A percentile compares a stretch with the other conserved stretches of the same genome.
Evolutionary conservation across 2,329 filamentous ascomycete species (phyloP).

Genomic region (Pseudogymnoascus sp.): DNA sequence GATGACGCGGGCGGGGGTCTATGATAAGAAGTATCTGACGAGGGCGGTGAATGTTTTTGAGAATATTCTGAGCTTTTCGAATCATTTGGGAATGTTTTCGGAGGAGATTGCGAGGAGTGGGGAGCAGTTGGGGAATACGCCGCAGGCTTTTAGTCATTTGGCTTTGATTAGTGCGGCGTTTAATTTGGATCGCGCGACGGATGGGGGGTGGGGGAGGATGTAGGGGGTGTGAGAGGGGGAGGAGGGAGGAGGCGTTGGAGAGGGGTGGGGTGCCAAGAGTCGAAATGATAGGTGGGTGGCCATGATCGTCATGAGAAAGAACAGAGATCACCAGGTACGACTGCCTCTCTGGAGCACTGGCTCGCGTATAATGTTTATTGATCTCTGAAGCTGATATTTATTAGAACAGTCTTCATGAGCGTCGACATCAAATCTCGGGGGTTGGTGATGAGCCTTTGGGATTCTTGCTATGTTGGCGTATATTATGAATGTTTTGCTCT

Average conservation of each 20-base stretch:
- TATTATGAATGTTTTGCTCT: not conserved
- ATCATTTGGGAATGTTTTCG: slow-evolving; percentile 70
- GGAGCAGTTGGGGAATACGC: slow-evolving; percentile 72
- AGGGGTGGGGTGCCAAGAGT: not conserved
- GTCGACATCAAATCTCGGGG: not conserved
- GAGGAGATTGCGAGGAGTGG: slow-evolving; percentile 69
- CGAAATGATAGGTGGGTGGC: not conserved
- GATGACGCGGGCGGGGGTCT: slow-evolving; percentile 58
- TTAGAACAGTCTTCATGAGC: not conserved
- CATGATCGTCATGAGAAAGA: not conserved
- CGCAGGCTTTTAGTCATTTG: slow-evolving; percentile 71
- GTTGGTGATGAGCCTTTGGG: not conserved
- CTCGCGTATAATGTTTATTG: not conserved
- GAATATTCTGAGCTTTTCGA: slow-evolving; percentile 69
- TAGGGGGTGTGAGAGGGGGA: not conserved
- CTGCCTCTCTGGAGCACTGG: not conserved
- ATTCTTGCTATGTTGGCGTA: not conserved
- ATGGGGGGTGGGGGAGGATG: not conserved
- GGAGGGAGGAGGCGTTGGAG: not conserved
- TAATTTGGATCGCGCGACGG: slow-evolving; percentile 54
- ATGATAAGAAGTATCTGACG: slow-evolving; percentile 56
- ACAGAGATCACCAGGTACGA: not conserved
- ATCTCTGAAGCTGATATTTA: not conserved
- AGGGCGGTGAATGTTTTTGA: slow-evolving; percentile 64
- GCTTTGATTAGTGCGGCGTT: slow-evolving; percentile 71